Base-by-base conservation (phyloP, 164 flowering plant genomes). In the Kingdonia uniflora region DNA sequence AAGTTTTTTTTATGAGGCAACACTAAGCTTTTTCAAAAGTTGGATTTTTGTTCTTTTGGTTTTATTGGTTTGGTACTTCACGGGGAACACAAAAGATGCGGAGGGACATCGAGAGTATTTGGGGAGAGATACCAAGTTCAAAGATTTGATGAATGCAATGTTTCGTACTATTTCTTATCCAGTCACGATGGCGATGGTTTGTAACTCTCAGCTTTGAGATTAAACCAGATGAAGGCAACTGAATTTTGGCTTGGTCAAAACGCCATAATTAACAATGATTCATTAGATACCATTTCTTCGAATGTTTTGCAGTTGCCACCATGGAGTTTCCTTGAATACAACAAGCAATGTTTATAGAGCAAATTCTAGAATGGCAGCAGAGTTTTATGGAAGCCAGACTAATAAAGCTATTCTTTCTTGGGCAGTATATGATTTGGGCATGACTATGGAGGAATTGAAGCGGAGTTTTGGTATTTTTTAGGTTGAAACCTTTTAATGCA, bases 151-250 rank as follows among this genome's bases (percentile, higher is more conserved):
- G 45, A 75, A 79, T 52, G 63, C 78, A 0, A 62, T 82, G 1
- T 65, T 82, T 8, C 19, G 61, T 1, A 77, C 80, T 38, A 59
- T 87, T 22, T 63, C 89, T 14, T 75, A 65, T 48, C 87, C 92
- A 5, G 77, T 87, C 13, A 82, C 87, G 0, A 79, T 79, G 17
- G 90, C 90, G 14, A 78, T 83, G 85, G 86, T 83, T 43, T 66
- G 87, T 42, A 81, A 45, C 82, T 81, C 12, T 71, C 86, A 1
- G 90, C 87, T 22, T 85, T 35, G 95, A 85, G 53, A 1, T 19
- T 81, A 43, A 86, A 86, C 56, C 78, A 76, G 63, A 83, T 86
- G 90, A 74, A 65, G 54, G 91, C 80, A 5, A 78, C 82, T 20
- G 56, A 80, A 64, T 78, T 76, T 55, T 80, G 80, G 76, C 54